Conservation (phyloP, 768 basidiomycete species). For the Clathrus columnatus region DNA sequence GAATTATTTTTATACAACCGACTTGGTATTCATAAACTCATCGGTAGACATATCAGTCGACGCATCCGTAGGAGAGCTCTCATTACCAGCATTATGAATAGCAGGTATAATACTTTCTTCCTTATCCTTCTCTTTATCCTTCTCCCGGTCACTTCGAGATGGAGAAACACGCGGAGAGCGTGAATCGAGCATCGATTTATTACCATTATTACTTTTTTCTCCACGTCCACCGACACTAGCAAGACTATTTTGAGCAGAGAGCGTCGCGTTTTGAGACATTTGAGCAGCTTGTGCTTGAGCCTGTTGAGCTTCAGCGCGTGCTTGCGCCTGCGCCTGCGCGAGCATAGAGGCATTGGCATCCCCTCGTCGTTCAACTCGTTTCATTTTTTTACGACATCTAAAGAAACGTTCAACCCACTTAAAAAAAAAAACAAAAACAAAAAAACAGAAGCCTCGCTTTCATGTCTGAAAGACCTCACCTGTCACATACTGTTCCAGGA, state of each 20-base stretch:
- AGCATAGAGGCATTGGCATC: constrained; percentile 37
- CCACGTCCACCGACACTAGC: background rate
- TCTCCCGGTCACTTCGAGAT: background rate
- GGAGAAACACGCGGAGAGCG: background rate
- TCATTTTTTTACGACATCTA: constrained; percentile 81
- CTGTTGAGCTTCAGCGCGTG: background rate
- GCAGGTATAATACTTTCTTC: background rate
- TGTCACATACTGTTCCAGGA: constrained; percentile 76
- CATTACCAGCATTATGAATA: background rate
- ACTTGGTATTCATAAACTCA: background rate
- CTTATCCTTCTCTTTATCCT: background rate
- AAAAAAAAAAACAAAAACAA: background rate
- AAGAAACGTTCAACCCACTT: background rate
- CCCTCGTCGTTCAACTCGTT: constrained; percentile 67
- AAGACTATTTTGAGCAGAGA: background rate
- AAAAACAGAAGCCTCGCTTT: no score
- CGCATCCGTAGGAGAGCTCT: background rate
- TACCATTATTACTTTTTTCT: background rate
- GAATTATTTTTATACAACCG: background rate
- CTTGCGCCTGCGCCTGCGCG: background rate
- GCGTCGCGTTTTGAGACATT: background rate
- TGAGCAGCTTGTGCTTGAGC: background rate
- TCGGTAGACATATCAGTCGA: background rate
- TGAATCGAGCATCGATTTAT: background rate
- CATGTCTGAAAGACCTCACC: constrained; percentile 30